These are phyloP conservation scores for Plasmodium malariae DNA, from an alignment of 169 alveolate genomes.

Conservation along the genomic window DNA sequence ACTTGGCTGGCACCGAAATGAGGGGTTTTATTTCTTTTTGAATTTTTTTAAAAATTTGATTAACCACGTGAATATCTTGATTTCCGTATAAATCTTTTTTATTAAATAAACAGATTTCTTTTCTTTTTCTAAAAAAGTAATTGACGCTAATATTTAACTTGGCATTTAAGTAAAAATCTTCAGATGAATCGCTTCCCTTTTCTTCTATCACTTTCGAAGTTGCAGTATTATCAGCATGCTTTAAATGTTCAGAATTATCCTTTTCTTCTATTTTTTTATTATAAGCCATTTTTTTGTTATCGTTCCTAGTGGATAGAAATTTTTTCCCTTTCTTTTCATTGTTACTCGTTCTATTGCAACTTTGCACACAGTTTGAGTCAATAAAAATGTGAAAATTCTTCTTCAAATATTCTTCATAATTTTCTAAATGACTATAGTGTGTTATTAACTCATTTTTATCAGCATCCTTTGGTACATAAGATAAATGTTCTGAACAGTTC, in stretches of 20 bases:
- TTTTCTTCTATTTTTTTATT: neutral
- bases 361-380: neutral
- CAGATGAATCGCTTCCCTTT: neutral
- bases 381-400: neutral
- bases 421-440: conserved; percentile 71
- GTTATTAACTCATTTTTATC: conserved; percentile 40
- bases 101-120: conserved; percentile 38
- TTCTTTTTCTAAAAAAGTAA: conserved; percentile 70
- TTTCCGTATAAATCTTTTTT: conserved; percentile 74
- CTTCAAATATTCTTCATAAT: conserved; percentile 26
- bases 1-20: conserved; percentile 23
- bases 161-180: neutral
- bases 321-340: neutral
- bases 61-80: conserved; percentile 63
- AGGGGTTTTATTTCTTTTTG: conserved; percentile 64
- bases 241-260: neutral
- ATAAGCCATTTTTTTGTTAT: no score
- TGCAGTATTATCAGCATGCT: neutral
- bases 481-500: no score
- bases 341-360: neutral
- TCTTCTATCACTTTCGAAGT: neutral
- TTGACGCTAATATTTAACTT: conserved; percentile 69
- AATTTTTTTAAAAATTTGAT: conserved; percentile 65
- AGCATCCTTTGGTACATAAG: no score
- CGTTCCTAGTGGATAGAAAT: neutral